Evolutionary conservation across 371 early-diverging fungal species (phyloP), one percentile per base, ranked within the genome.

Genomic region (Chytridiales sp.): DNA sequence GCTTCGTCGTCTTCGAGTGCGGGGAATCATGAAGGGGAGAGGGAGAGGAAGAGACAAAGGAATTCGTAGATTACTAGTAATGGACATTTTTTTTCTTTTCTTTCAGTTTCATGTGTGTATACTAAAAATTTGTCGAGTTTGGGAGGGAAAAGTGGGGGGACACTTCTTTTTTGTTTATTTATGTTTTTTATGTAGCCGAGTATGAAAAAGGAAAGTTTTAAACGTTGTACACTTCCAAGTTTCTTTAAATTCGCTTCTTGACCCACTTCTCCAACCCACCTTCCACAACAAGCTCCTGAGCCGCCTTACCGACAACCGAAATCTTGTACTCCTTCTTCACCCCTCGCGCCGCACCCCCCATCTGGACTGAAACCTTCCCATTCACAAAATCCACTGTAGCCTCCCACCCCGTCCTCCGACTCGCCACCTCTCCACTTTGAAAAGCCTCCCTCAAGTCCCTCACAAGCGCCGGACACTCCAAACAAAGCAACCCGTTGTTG

Each of bases 261-360:
- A 91, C 91, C 96, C 95, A 96, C 50, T 86, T 87, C 74, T 94
- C 96, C 50, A 96, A 79, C 36, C 95, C 95, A 34, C 90, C 92
- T 19, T 85, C 91, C 21, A 92, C 85, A 81, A 93, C 86, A 52
- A 95, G 78, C 70, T 94, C 93, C 75, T 95, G 96, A 15, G 93
- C 93, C 44, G 92, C 91, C 76, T 74, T 86, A 30, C 96, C 96
- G 46, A 95, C 86, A 31, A 73, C 76, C 3, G 88, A 87, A 3
- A 89, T 80, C 19, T 63, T 69, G 62, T 84, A 90, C 40, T 67
- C 60, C 53, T 76, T 81, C 41, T 81, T 75, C 39, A 75, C 59
- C 9, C 69, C 69, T 31, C 80, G 73, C 0, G 59, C 65, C 24
- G 27, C 19, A 35, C 52, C 48, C 4, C 55, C 30, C 26, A 72